Evolutionary conservation across 768 basidiomycete genomes (phyloP).

Genomic region (Gloeopeniophorella convolvens): DNA sequence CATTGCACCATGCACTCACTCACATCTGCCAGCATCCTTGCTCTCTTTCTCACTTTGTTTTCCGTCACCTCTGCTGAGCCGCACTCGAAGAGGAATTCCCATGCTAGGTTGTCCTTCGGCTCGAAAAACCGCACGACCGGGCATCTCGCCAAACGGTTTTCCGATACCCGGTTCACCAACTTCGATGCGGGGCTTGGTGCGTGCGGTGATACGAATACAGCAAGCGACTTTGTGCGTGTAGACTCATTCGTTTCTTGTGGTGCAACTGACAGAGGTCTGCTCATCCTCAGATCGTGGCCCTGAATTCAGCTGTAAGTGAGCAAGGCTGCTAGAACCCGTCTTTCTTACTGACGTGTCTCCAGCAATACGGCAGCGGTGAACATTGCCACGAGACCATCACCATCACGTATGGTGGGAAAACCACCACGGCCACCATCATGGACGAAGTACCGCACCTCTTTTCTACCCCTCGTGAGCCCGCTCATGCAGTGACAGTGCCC

Average conservation of each 20-base stretch:
- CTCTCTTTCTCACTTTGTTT: background rate
- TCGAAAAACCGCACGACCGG: background rate
- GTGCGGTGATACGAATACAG: conserved; percentile 38
- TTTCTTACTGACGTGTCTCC: background rate
- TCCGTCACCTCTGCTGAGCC: background rate
- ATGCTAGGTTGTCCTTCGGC: background rate
- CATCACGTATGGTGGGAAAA: conserved; percentile 31
- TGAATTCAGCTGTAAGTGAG: conserved; percentile 28
- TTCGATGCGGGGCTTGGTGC: conserved; percentile 54
- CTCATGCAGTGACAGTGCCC: conserved; percentile 41
- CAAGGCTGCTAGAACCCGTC: background rate
- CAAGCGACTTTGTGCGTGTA: conserved; percentile 40
- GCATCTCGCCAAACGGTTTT: conserved; percentile 31
- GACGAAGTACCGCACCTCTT: conserved; percentile 22
- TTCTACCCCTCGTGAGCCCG: background rate
- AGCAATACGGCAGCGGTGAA: conserved; percentile 26
- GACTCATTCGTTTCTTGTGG: background rate
- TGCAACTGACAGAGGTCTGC: background rate
- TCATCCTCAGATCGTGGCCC: conserved; percentile 43
- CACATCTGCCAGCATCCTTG: background rate
- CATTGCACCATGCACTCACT: background rate
- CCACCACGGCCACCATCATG: conserved; percentile 27
- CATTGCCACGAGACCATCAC: conserved; percentile 31
- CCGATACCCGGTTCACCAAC: conserved; percentile 42
- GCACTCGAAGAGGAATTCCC: background rate